Evolutionary conservation across 371 early-diverging fungal species (phyloP).

Genomic region (Mortierella sp.): DNA sequence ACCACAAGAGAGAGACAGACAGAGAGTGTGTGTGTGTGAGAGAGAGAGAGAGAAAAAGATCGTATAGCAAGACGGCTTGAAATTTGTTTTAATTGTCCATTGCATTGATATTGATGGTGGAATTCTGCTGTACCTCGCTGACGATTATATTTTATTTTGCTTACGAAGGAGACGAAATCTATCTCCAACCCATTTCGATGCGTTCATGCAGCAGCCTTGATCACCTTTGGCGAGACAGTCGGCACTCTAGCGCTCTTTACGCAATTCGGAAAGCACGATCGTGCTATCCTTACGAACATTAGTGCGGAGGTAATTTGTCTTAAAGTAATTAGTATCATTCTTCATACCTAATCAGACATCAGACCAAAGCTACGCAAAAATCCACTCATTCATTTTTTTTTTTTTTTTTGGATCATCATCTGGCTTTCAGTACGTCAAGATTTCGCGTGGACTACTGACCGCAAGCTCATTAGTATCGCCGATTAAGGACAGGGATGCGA

Average conservation of each 20-base stretch:
- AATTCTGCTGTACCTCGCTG: not conserved
- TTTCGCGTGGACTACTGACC: slow-evolving; percentile 44
- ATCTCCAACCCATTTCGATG: slow-evolving; percentile 52
- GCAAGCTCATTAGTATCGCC: slow-evolving; percentile 47
- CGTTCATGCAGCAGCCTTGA: slow-evolving; percentile 67
- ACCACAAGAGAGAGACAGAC: too few species aligned
- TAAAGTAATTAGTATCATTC: too few species aligned
- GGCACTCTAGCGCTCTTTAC: slow-evolving; percentile 65
- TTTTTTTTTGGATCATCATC: not conserved
- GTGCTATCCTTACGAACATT: slow-evolving; percentile 60
- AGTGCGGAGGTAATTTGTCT: slow-evolving; percentile 62
- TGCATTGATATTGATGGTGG: too few species aligned
- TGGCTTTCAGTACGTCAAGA: slow-evolving; percentile 40
- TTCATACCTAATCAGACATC: not conserved
- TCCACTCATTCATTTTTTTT: not conserved
- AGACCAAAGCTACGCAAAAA: not conserved
- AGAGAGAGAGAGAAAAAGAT: too few species aligned
- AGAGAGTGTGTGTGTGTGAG: too few species aligned
- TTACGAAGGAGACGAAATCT: slow-evolving; percentile 37
- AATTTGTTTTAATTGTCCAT: too few species aligned
- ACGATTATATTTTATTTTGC: not conserved
- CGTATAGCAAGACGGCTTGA: too few species aligned
- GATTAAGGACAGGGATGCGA: slow-evolving; percentile 46
- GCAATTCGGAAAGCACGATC: slow-evolving; percentile 58
- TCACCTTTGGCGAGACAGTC: slow-evolving; percentile 73